Conservation (phyloP, 495 filamentous ascomycete genomes). For the Cairneyella variabilis region DNA sequence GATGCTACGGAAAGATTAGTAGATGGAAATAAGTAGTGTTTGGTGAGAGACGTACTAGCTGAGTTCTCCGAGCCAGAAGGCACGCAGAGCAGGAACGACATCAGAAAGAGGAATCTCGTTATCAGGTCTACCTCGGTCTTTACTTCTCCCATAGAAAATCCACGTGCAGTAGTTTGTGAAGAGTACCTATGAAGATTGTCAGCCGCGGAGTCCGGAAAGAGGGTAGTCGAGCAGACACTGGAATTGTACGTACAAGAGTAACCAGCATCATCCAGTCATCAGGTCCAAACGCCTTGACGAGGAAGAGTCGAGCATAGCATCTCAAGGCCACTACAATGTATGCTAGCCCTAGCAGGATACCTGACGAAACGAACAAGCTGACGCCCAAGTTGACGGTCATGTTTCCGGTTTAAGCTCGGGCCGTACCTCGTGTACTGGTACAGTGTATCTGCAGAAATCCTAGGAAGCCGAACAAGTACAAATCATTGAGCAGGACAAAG, state of each 20-base stretch:
- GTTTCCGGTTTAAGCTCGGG: not conserved
- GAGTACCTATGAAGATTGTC: not conserved
- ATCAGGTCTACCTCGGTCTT: not conserved
- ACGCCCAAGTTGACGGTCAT: not conserved
- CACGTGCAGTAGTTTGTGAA: not conserved
- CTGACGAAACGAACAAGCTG: not conserved
- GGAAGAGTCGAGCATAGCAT: not conserved
- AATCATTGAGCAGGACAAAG: too few relatives aligned
- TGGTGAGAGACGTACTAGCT: not conserved
- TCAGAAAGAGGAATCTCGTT: not conserved
- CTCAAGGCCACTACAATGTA: not conserved
- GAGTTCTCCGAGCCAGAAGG: not conserved
- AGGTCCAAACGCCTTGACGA: not conserved
- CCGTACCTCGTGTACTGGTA: too few relatives aligned
- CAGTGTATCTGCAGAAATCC: too few relatives aligned
- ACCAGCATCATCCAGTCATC: not conserved
- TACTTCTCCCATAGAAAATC: not conserved
- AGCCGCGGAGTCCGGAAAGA: too few relatives aligned
- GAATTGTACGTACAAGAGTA: not conserved
- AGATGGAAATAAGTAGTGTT: not conserved
- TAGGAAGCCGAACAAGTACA: too few relatives aligned
- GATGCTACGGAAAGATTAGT: not conserved
- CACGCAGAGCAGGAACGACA: not conserved
- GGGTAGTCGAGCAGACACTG: too few relatives aligned
- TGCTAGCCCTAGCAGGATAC: not conserved